Base-by-base conservation (phyloP, 2,329 filamentous ascomycete genomes). In the Teratosphaeria gauchensis region DNA sequence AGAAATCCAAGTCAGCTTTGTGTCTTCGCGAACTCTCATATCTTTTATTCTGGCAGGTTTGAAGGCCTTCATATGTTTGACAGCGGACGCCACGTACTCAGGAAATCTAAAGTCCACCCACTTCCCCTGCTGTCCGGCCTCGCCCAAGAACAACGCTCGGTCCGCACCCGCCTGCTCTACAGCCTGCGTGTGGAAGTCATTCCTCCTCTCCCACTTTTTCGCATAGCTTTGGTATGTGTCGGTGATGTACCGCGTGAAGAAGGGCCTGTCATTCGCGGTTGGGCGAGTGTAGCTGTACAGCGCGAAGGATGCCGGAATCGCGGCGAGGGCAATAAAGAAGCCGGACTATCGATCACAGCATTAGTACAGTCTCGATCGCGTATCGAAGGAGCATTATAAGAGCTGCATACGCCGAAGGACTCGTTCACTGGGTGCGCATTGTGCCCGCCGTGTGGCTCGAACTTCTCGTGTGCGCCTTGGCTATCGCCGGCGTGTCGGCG, bases 151-250 rank as follows among this genome's bases (percentile, higher is more conserved):
- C 64, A 88, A 70, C 64, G 84, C 81, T 61, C 82, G 76, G 70
- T 88, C 85, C 55, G 77, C 74, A 38, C 82, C 84, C 28, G 84
- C 85, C 73, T 83, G 81, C 75, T 87, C 83, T 62, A 86, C 74
- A 63, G 82, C 79, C 59, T 77, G 75, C 11, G 81, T 82, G 72
- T 86, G 84, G 56, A 86, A 68, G 57, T 80, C 78, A 68, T 86
- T 87, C 65, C 79, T 77, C 64, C 78, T 74, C 57, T 79, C 79
- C 72, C 78, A 83, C 51, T 75, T 69, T 60, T 82, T 77, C 65
- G 82, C 76, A 59, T 78, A 78, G 24, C 79, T 73, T 38, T 77
- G 77, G 71, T 81, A 86, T 64, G 78, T 78, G 63, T 79, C 73
- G 65, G 84, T 82, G 68, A 87, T 83, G 67, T 83, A 59, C 57